Evolutionary conservation across 2,329 filamentous ascomycete species (phyloP), one percentile per base, ranked within the genome.

Genomic region (Biscogniauxia marginata): DNA sequence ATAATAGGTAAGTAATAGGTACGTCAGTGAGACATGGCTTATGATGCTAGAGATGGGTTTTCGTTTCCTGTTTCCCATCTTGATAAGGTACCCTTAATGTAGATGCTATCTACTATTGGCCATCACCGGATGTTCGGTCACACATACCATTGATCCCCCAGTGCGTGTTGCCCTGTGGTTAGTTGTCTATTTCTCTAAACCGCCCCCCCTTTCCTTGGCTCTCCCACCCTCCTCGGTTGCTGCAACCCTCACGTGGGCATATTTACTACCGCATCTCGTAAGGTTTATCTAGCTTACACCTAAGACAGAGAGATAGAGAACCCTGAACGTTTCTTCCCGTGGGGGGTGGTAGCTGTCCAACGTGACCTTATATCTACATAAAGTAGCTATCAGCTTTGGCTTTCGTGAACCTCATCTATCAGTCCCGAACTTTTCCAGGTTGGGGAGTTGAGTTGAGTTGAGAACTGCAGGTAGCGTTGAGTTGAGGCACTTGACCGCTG

Each of bases 231-330:
- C 49, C 49, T 46, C 44, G 18, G 2, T 3, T 46, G 11, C 44
- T 61, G 58, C 57, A 57, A 56, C 24, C 45, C 62, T 66, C 64
- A 66, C 65, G 64, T 66, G 65, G 61, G 55, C 63, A 63, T 58
- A 59, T 57, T 59, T 39, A 39, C 34, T 49, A 13, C 50, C 49
- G 43, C 52, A 43, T 23, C 49, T 53, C 50, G 46, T 9, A 54
- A 60, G 50, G 45, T 58, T 57, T 49, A 60, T 61, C 62, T 60
- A 60, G 55, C 52, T 50, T 56, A 46, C 18, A 20, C 30, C 9
- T 39, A 39, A 39, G 30, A 9, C 30, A 39, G 30, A 39, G n/a
- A 39, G 30, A 39, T 39, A 39, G n/a, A 39, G 30, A n/a, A n/a
- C 30, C 30, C 9, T 39, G 7, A 39, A 39, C 30, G 9, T 46